Base-by-base conservation (phyloP, 2,329 filamentous ascomycete genomes). In the Neofusicoccum sp. region DNA sequence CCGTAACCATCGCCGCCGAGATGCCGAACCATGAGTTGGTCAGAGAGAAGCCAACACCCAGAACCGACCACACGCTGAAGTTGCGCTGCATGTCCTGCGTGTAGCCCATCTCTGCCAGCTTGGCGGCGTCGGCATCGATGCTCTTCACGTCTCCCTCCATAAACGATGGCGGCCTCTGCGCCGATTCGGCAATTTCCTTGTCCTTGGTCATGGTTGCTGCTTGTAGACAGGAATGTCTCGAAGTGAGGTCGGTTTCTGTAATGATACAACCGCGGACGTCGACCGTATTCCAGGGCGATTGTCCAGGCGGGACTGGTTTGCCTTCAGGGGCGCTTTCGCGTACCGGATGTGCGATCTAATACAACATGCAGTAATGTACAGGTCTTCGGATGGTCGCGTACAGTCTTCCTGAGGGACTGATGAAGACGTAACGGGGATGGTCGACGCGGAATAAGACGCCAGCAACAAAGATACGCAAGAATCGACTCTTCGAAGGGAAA, bases 21-120 rank as follows among this genome's bases (percentile, higher is more conserved):
- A 82, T 80, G 53, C 78, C 80, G 62, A 80, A 80, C 80, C 79
- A 82, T 1, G 78, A 80, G 63, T 82, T 82, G 30, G 79, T 80
- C 59, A 82, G 74, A 7, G 77, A 80, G 66, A 81, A 82, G 8
- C 79, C 79, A 11, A 81, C 77, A n/a, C 78, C 80, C 3, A 82
- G 72, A 38, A 82, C 72, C 0, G 78, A 80, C 65, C 77, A 71
- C n/a, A 81, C 73, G 34, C 75, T 78, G 69, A 79, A 81, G 61
- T 82, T 81, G 40, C 79, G 75, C 60, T 69, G 71, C 71, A 80
- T 73, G 58, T 79, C 77, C 64, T 81, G 79, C 2, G 70, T 73
- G 64, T 81, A 81, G 16, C 80, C 80, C 78, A 82, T 79, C 53
- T 75, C 72, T 1, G 76, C 77, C 31, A 80, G 69, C 65, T 77